Evolutionary conservation across 148 eudicot genomes (phyloP).

Genomic region (Vaccinium darrowii): DNA sequence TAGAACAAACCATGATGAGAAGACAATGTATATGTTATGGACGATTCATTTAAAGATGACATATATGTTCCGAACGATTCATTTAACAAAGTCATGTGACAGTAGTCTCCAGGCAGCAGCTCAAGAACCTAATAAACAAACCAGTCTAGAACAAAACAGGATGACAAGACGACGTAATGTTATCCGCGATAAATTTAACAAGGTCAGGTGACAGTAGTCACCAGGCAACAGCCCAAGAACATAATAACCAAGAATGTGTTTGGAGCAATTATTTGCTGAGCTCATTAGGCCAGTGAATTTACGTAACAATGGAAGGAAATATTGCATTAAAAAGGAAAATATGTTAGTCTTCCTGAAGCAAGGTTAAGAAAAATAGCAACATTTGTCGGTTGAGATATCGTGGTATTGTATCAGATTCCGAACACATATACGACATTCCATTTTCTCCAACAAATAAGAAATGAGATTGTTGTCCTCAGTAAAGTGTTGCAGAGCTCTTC

Average conservation of each 20-base stretch:
- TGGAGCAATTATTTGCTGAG: neutral
- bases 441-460: neutral
- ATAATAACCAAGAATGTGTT: neutral
- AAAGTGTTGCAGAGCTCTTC: neutral
- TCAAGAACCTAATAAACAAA: too few relatives aligned
- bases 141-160: neutral
- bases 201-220: neutral
- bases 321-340: neutral
- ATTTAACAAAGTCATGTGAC: too few relatives aligned
- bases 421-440: neutral
- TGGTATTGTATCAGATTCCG: neutral
- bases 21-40: too few relatives aligned
- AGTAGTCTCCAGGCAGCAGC: too few relatives aligned
- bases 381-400: neutral
- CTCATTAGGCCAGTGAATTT: neutral
- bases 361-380: neutral
- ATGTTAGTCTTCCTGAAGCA: neutral
- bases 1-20: slow-evolving; percentile 19
- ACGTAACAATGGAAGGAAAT: neutral
- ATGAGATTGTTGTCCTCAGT: neutral
- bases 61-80: too few relatives aligned
- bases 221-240: neutral
- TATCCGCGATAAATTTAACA: neutral
- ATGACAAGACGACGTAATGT: neutral
- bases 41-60: too few relatives aligned